Evolutionary conservation across 192 early-diverging fungal genomes (phyloP).

Genomic region (Gigaspora rosea): DNA sequence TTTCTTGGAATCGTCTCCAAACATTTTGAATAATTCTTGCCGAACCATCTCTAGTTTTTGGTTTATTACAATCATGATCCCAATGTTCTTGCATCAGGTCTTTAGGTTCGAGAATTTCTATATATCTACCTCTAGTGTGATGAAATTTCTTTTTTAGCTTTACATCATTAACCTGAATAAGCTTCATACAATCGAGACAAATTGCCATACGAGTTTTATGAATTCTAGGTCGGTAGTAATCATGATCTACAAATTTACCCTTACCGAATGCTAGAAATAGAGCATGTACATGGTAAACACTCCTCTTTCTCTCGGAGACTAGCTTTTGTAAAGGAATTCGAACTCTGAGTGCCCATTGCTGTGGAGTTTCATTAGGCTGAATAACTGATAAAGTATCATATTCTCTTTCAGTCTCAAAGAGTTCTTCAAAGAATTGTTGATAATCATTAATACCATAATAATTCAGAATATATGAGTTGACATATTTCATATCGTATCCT

Average conservation of each 20-base stretch:
- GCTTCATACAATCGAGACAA: constrained; percentile 20
- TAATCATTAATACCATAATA: constrained; percentile 1
- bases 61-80: no score
- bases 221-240: constrained; percentile 19
- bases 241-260: neutral
- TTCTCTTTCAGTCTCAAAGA: neutral
- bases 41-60: no score
- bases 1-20: no score
- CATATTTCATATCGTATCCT: constrained; percentile 22
- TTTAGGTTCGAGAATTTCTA: no score
- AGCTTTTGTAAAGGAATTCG: constrained; percentile 1
- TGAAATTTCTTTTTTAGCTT: no score
- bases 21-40: no score
- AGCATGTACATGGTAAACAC: no score
- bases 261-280: neutral
- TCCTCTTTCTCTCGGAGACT: neutral
- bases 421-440: neutral
- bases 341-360: neutral
- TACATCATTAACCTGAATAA: constrained; percentile 18
- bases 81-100: no score
- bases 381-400: neutral
- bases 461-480: neutral
- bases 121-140: no score
- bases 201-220: neutral
- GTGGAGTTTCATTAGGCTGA: no score